These are phyloP conservation scores for Plasmodium knowlesi DNA, from an alignment of 169 alveolate species.

Conservation along the genomic window DNA sequence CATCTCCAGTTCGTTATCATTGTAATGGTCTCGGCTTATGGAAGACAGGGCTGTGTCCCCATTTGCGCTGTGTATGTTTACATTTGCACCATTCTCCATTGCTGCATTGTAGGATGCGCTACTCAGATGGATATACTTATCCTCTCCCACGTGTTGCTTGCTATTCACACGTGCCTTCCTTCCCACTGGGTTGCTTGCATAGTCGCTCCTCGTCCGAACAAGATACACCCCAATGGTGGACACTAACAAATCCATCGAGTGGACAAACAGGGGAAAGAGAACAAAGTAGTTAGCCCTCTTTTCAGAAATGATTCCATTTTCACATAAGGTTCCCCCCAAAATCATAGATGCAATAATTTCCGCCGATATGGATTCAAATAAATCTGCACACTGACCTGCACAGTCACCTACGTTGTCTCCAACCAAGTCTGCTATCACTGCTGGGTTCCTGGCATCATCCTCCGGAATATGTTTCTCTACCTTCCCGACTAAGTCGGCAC, in stretches of 20 bases:
- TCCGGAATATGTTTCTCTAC: slow-evolving; percentile 92
- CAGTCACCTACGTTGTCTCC: slow-evolving; percentile 94
- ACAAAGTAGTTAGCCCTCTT: slow-evolving; percentile 83
- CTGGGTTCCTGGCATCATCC: slow-evolving; percentile 94
- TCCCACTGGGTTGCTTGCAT: slow-evolving; percentile 55
- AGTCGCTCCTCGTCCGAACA: slow-evolving; percentile 82
- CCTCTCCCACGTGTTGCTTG: neutral
- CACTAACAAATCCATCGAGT: slow-evolving; percentile 86
- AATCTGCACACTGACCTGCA: slow-evolving; percentile 93
- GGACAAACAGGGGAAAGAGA: slow-evolving; percentile 90
- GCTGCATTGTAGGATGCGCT: neutral
- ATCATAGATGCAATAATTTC: slow-evolving; percentile 92
- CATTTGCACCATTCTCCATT: neutral
- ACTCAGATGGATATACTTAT: slow-evolving; percentile 37
- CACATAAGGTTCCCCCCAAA: slow-evolving; percentile 89
- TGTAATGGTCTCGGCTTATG: slow-evolving; percentile 75
- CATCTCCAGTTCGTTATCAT: slow-evolving; percentile 77
- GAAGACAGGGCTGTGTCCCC: neutral
- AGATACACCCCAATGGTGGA: slow-evolving; percentile 85
- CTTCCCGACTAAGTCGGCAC: slow-evolving; percentile 93
- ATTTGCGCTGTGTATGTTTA: neutral
- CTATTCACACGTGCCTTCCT: neutral
- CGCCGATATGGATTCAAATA: slow-evolving; percentile 91
- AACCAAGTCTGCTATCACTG: slow-evolving; percentile 92
- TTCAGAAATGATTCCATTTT: slow-evolving; percentile 79